Evolutionary conservation across 306 rosid genomes (phyloP).

Genomic region (Arachis hypogaea): DNA sequence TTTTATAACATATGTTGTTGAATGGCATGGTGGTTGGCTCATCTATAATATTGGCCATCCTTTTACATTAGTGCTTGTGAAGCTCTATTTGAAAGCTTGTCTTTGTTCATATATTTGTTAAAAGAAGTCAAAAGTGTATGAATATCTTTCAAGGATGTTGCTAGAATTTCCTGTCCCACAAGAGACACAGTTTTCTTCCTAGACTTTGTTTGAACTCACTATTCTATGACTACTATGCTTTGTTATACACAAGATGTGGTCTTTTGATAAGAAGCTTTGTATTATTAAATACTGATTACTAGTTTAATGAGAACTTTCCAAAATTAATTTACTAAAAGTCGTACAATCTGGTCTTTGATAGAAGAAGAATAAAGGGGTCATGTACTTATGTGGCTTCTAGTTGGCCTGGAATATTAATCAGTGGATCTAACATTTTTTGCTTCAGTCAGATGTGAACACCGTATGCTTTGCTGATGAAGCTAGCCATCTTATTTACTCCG

Average conservation of each 20-base stretch:
- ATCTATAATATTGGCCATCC: slow-evolving; percentile 9
- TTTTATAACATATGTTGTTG: background rate
- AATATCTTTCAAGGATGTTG: background rate
- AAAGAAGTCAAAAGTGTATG: slow-evolving; percentile 12
- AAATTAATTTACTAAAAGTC: background rate
- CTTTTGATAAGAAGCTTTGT: slow-evolving; percentile 1
- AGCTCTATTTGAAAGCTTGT: slow-evolving; percentile 6
- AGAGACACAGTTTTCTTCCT: background rate
- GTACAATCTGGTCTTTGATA: no score
- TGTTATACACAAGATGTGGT: background rate
- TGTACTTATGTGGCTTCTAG: background rate
- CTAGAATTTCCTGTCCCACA: background rate
- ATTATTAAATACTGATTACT: slow-evolving; percentile 18
- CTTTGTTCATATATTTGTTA: slow-evolving; percentile 9
- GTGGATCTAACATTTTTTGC: slow-evolving; percentile 37
- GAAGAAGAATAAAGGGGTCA: no score
- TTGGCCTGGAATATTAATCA: slow-evolving; percentile 13
- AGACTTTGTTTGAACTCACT: slow-evolving; percentile 19
- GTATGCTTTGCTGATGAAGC: slow-evolving; percentile 95
- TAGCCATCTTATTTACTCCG: slow-evolving; percentile 93
- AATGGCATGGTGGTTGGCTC: slow-evolving; percentile 8
- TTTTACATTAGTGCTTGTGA: slow-evolving; percentile 10
- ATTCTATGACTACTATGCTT: background rate
- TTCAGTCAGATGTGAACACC: slow-evolving; percentile 92
- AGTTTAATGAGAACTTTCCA: slow-evolving; percentile 6